Evolutionary conservation across 108 stramenopile species (phyloP), one percentile per base, ranked within the genome.

Genomic region (Fragilaria radians): DNA sequence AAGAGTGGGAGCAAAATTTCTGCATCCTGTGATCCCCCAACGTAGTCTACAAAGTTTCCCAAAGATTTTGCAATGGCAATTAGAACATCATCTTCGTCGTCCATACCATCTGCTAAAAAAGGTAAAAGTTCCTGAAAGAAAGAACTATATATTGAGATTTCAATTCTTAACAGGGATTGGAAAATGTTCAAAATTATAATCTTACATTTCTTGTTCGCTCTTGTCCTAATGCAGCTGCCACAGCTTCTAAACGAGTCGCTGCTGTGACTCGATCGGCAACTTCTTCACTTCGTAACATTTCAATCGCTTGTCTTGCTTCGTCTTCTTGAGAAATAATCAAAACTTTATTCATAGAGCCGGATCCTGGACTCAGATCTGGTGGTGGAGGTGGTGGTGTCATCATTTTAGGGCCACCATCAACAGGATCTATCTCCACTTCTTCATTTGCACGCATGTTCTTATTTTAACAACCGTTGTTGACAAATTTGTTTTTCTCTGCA

Each of bases 41-140:
- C 86, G 47, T 77, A 66, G 0, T 72, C 67, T 4, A 87, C 57
- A 57, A 93, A 63, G 18, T 79, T 71, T 1, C 86, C 78, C 14
- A 93, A 57, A 7, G 83, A 83, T 19, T 52, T 52, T 25, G 88
- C 88, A 31, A 93, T 56, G 21, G 81, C 86, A 46, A 77, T 61
- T 25, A 93, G 56, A 4, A 93, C 91, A 54, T 83, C 82, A 66
- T 93, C 91, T 61, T 93, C 91, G 53, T 93, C 91, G 55, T 93
- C 91, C 4, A 86, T 63, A 1, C 80, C 82, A 42, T 93, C 91
- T n/a, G 80, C 67, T 19, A 93, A 48, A 57, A 89, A 93, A 7
- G 91, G 91, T 14, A 93, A 46, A 0, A 93, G 62, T 67, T 93
- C 91, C 70, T 80, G 33, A 18, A 24, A 21, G n/a, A n/a, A n/a